Evolutionary conservation across 2,329 filamentous ascomycete species (phyloP), one percentile per base, ranked within the genome.

Genomic region (Ceratocystis papillata): DNA sequence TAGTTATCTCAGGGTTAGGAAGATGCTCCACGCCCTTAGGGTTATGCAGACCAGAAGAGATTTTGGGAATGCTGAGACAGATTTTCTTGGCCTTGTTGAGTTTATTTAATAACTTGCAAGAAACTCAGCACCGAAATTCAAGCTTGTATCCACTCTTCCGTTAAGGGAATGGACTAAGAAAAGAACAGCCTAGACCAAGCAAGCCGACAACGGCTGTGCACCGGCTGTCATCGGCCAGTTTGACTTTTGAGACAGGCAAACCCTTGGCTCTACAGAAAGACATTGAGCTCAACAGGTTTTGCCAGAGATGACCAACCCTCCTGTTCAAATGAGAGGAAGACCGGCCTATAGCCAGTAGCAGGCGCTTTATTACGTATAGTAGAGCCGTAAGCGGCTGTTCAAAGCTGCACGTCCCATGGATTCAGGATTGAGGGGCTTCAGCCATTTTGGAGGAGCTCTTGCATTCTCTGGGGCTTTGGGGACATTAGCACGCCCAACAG

Each of bases 341-440:
- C 20, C 1, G 48, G 2, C 20, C 1, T 5, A 15, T 4, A 59
- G 55, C 55, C 55, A 59, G 55, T 59, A 37, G 33, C 30, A 37
- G 10, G 12, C 30, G 55, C 28, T 37, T 37, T n/a, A 59, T 59
- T 59, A 59, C 55, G 7, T 30, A 59, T 59, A 37, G 55, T 59
- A 30, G 25, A 30, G 25, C 55, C n/a, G 12, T 37, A 59, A 59
- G 55, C 55, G 55, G 55, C 17, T 17, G 10, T 4, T 15, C 46
- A 20, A 28, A 12, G 22, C 10, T 28, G 48, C 25, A 53, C 25
- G 22, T 25, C 48, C 20, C 48, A 6, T 5, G 10, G 48, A 53
- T 53, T 28, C 7, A 59, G 55, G 55, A 59, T 59, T 59, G 55
- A 59, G 53, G 53, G 53, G 53, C 53, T 59, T 53, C 7, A 12